These are phyloP conservation scores for Blastocystis sp. DNA, from an alignment of 352 stramenopile species.

Conservation along the genomic window DNA sequence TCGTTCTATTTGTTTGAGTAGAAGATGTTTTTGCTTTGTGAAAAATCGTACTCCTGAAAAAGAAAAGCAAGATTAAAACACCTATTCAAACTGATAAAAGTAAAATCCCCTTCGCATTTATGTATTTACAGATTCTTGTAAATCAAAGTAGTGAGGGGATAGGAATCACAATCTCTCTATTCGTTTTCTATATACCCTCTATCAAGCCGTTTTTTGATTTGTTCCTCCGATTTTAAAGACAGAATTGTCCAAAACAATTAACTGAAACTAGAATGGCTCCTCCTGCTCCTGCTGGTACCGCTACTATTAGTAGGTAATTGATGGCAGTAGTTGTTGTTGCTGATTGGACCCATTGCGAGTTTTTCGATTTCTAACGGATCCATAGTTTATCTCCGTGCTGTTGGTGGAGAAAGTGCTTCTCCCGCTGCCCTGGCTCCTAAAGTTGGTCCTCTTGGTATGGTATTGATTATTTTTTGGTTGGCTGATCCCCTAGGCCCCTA, in stretches of 20 bases:
- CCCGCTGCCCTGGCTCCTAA: constrained; percentile 96
- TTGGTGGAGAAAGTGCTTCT: constrained; percentile 94
- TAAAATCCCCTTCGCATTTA: too few relatives aligned
- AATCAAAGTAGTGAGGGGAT: too few relatives aligned
- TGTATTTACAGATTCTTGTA: too few relatives aligned
- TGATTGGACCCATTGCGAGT: background rate
- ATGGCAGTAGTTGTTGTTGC: background rate
- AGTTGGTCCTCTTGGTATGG: constrained; percentile 97
- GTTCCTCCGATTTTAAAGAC: background rate
- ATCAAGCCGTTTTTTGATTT: constrained; percentile 17
- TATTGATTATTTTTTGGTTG: background rate
- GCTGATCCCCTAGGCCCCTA: constrained; percentile 75
- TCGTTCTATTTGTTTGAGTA: too few relatives aligned
- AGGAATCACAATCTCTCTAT: too few relatives aligned
- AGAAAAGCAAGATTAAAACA: too few relatives aligned
- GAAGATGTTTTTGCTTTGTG: too few relatives aligned
- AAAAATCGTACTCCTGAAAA: too few relatives aligned
- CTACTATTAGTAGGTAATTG: constrained; percentile 58
- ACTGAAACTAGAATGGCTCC: constrained; percentile 35
- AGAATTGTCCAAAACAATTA: constrained; percentile 54
- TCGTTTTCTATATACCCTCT: too few relatives aligned
- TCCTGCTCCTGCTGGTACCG: constrained; percentile 60
- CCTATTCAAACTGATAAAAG: too few relatives aligned
- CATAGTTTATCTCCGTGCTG: constrained; percentile 89
- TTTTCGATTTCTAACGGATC: constrained; percentile 72